phyloP scores from a whole-genome alignment of 129 eudicot species.

The Oenanthe sinensis region DNA sequence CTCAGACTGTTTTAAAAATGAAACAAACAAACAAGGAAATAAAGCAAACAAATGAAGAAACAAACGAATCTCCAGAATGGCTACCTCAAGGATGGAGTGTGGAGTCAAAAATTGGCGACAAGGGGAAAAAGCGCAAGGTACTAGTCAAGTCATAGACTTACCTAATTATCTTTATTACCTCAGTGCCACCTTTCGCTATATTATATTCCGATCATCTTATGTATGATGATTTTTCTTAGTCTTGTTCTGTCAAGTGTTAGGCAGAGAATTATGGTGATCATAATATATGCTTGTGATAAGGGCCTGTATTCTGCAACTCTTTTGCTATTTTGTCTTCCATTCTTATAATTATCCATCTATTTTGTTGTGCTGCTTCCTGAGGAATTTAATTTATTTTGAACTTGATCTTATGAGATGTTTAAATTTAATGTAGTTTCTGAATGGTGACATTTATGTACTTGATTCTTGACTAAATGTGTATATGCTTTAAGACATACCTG shows the following conservation, averaged over 20 bases:
- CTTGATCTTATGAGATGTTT: neutral
- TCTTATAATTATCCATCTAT: neutral
- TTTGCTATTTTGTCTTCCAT: neutral
- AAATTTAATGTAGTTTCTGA: neutral
- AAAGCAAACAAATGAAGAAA: slow-evolving; percentile 5
- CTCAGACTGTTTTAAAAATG: neutral
- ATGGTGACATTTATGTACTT: neutral
- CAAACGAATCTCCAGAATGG: slow-evolving; percentile 34
- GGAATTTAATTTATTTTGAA: neutral
- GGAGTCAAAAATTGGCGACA: slow-evolving; percentile 26
- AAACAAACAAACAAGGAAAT: neutral
- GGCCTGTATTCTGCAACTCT: neutral
- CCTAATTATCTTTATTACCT: neutral
- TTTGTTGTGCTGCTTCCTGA: neutral
- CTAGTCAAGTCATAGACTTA: neutral
- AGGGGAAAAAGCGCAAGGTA: slow-evolving; percentile 44
- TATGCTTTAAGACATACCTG: neutral
- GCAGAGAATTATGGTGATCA: neutral
- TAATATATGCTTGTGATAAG: neutral
- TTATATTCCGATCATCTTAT: neutral
- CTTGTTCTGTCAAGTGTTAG: neutral
- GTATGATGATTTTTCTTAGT: neutral
- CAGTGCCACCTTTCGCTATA: neutral
- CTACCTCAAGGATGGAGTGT: slow-evolving; percentile 63
- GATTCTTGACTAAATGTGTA: neutral